These are phyloP conservation scores for Ambrosiella xylebori DNA, from an alignment of 2,329 filamentous ascomycete genomes.

Conservation along the genomic window DNA sequence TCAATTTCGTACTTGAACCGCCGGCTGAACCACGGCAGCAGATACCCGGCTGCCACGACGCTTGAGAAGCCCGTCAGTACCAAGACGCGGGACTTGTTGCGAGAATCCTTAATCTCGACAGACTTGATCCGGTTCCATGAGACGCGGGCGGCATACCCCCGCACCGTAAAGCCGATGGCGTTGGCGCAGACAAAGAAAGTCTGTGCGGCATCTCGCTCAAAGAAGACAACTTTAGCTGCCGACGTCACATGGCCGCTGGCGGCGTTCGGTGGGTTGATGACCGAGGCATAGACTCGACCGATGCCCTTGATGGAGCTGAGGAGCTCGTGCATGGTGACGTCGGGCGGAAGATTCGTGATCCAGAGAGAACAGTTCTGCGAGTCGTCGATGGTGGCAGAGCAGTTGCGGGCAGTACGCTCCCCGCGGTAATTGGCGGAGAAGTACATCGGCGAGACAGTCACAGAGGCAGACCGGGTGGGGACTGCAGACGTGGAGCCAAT, in stretches of 20 bases:
- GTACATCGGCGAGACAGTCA: background rate
- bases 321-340: constrained; percentile 26
- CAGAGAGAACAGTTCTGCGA: constrained; percentile 33
- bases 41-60: constrained; percentile 26
- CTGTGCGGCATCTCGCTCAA: constrained; percentile 24
- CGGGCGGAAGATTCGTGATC: constrained; percentile 32
- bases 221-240: constrained; percentile 35
- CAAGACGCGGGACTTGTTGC: constrained; percentile 29
- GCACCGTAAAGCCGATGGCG: constrained; percentile 21
- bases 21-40: constrained; percentile 25
- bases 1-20: constrained; percentile 33
- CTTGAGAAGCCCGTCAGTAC: constrained; percentile 28
- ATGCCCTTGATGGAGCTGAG: constrained; percentile 26
- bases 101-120: constrained; percentile 16
- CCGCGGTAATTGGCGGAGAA: constrained; percentile 24
- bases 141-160: constrained; percentile 23
- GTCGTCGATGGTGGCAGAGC: constrained; percentile 23
- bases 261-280: constrained; percentile 32
- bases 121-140: constrained; percentile 33
- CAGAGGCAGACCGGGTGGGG: constrained; percentile 13
- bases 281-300: constrained; percentile 34
- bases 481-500: background rate
- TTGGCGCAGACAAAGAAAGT: constrained; percentile 16
- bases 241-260: constrained; percentile 20
- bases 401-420: constrained; percentile 23